Conservation (phyloP, 345 rosid genomes). For the Draba incana region DNA sequence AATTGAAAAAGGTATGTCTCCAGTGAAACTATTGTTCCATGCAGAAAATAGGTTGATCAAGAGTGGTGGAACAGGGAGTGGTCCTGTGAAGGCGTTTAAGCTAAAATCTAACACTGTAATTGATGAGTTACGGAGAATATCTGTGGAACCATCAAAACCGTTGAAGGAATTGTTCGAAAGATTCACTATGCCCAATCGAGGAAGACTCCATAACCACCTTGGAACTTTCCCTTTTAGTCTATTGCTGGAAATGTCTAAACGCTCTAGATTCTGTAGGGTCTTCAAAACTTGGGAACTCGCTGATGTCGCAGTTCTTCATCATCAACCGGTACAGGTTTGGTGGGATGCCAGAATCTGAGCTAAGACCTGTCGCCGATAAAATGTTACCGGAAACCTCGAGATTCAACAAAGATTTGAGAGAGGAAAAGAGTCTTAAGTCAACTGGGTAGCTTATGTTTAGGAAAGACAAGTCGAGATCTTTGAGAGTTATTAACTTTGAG, state of each 20-base stretch:
- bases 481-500: neutral
- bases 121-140: neutral
- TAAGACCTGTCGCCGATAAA: neutral
- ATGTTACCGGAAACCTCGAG: slow-evolving; percentile 7
- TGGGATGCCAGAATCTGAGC: neutral
- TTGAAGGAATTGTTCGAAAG: neutral
- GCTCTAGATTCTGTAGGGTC: neutral
- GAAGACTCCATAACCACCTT: slow-evolving; percentile 21
- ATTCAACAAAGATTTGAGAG: slow-evolving; percentile 18
- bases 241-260: slow-evolving; percentile 21
- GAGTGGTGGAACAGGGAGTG: slow-evolving; percentile 14
- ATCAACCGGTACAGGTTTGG: neutral
- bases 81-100: neutral
- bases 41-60: neutral
- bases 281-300: slow-evolving; percentile 13
- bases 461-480: slow-evolving; percentile 7
- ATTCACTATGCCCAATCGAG: neutral
- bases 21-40: neutral
- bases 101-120: neutral
- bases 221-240: slow-evolving; percentile 27
- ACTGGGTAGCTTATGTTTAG: slow-evolving; percentile 10
- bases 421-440: slow-evolving; percentile 3
- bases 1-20: too few species aligned
- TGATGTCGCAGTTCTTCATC: slow-evolving; percentile 17
- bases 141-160: neutral